Evolutionary conservation across 768 basidiomycete species (phyloP).

Genomic region (Lentinula lateritia): DNA sequence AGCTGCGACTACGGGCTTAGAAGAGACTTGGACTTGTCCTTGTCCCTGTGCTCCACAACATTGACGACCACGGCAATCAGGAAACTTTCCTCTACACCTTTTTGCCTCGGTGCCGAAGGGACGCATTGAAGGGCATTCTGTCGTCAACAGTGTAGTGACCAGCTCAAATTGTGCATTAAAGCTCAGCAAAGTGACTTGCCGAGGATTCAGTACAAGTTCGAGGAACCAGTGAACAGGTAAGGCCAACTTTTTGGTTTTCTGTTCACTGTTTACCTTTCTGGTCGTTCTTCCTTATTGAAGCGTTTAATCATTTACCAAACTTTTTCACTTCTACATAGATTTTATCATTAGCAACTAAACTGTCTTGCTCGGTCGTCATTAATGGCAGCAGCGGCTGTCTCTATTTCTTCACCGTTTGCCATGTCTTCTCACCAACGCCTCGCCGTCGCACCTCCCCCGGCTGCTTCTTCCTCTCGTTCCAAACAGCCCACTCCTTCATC

Average conservation of each 20-base stretch:
- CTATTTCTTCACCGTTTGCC: constrained; percentile 29
- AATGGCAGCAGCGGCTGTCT: constrained; percentile 17
- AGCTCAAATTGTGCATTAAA: neutral
- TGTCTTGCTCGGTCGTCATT: neutral
- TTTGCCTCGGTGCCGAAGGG: neutral
- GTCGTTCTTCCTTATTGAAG: neutral
- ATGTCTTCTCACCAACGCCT: constrained; percentile 38
- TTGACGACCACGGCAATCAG: neutral
- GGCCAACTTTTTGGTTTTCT: neutral
- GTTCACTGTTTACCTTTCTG: constrained; percentile 1
- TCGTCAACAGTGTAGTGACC: neutral
- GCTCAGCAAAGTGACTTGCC: neutral
- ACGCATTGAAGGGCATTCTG: neutral
- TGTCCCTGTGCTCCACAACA: neutral
- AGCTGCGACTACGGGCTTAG: neutral
- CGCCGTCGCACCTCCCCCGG: constrained; percentile 17
- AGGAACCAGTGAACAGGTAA: neutral
- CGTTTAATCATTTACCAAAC: neutral
- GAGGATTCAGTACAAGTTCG: neutral
- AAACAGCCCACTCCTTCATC: constrained; percentile 29
- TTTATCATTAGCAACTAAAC: neutral
- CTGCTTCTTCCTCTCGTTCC: constrained; percentile 38
- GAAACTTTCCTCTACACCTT: neutral
- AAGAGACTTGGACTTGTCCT: neutral
- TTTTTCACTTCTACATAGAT: neutral